A percentile compares a stretch with the other conserved stretches of the same genome.
Conservation (phyloP, 83 land plant genomes). For the Diphasiastrum complanatum region DNA sequence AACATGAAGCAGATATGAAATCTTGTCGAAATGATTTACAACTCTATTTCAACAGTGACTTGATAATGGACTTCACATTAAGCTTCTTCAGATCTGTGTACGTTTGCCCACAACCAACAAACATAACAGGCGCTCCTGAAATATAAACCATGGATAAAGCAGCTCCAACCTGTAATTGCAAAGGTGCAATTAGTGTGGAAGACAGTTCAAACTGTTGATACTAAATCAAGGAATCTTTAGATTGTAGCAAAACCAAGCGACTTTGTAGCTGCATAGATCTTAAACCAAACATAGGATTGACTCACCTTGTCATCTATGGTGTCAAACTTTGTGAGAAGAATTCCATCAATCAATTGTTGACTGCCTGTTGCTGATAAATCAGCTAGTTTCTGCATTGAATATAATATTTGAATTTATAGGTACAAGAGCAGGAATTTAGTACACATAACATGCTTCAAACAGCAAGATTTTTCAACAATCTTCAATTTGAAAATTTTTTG, state of each 20-base stretch:
- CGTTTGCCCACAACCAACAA: constrained; percentile 96
- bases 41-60: constrained; percentile 73
- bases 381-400: constrained; percentile 66
- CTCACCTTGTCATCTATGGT: constrained; percentile 96
- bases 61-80: constrained; percentile 88
- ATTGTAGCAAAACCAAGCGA: background rate
- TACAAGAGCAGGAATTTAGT: too few species aligned
- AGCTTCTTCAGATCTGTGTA: constrained; percentile 97
- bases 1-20: too few species aligned
- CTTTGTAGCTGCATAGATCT: background rate
- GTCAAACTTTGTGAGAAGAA: constrained; percentile 92
- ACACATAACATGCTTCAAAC: too few species aligned
- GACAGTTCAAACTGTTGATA: background rate
- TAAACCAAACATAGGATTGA: background rate
- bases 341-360: constrained; percentile 86
- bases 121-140: constrained; percentile 96
- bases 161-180: constrained; percentile 81
- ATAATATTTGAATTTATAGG: too few species aligned
- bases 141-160: constrained; percentile 99
- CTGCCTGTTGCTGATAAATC: constrained; percentile 65
- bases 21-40: too few species aligned
- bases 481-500: too few species aligned
- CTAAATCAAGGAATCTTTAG: background rate
- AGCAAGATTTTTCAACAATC: too few species aligned
- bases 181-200: background rate